Conservation (phyloP, 2,329 filamentous ascomycete species). For the Ascomycota sp. region DNA sequence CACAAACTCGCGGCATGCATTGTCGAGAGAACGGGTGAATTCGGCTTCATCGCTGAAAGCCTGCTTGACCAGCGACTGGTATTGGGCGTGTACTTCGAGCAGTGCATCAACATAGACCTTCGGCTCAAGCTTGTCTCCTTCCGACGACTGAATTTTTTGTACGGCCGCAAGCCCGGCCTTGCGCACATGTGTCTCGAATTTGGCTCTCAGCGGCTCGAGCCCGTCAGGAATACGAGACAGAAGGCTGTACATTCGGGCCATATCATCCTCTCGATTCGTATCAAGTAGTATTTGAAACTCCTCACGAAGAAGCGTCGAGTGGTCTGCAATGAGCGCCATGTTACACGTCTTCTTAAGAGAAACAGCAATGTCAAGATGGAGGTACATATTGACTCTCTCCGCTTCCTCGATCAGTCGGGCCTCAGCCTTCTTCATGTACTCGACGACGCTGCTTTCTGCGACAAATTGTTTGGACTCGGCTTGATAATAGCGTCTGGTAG, state of each 20-base stretch:
- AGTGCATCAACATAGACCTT: conserved; percentile 93
- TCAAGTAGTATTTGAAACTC: conserved; percentile 90
- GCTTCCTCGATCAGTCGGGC: conserved; percentile 75
- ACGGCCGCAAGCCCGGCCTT: conserved; percentile 75
- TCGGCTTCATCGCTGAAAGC: conserved; percentile 92
- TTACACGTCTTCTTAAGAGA: conserved; percentile 75
- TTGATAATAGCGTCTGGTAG: conserved; percentile 69
- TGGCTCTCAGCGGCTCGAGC: conserved; percentile 63
- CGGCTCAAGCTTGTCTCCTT: conserved; percentile 76
- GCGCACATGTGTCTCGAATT: conserved; percentile 80
- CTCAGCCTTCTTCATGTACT: conserved; percentile 99
- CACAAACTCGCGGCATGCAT: conserved; percentile 92
- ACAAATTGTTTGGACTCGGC: conserved; percentile 86
- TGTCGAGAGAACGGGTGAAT: conserved; percentile 87
- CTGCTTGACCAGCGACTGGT: conserved; percentile 71
- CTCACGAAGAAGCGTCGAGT: conserved; percentile 66
- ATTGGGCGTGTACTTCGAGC: conserved; percentile 82
- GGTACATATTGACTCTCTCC: conserved; percentile 73
- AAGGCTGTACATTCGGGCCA: conserved; percentile 87
- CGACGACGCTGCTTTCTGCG: conserved; percentile 87
- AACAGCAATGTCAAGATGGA: conserved; percentile 72
- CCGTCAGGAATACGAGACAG: conserved; percentile 77
- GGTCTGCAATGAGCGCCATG: conserved; percentile 69
- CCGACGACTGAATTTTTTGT: conserved; percentile 66
- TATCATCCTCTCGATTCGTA: conserved; percentile 83